These are phyloP conservation scores for Leishmania martiniquensis DNA, from an alignment of 208 protist species.

Conservation along the genomic window DNA sequence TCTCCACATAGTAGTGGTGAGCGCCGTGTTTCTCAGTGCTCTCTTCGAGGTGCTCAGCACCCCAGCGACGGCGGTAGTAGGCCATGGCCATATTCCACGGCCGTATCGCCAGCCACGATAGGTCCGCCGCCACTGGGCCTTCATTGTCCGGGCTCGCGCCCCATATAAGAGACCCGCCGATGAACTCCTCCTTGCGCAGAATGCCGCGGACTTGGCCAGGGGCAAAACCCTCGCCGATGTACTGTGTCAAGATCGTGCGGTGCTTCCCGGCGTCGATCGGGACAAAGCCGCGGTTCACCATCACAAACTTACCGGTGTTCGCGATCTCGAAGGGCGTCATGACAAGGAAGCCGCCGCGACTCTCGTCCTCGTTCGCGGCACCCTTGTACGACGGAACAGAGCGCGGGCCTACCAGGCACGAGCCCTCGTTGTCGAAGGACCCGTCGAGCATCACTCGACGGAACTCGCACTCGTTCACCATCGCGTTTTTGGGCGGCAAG, in stretches of 20 bases:
- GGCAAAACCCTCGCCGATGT: conserved; percentile 83
- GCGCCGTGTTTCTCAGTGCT: conserved; percentile 54
- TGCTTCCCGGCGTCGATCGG: conserved; percentile 89
- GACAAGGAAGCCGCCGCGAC: conserved; percentile 83
- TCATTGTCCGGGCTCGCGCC: conserved; percentile 69
- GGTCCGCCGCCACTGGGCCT: conserved; percentile 67
- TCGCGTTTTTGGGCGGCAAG: conserved; percentile 45
- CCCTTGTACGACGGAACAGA: conserved; percentile 82
- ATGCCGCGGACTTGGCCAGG: conserved; percentile 57
- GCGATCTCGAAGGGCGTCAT: conserved; percentile 87
- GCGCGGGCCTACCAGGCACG: conserved; percentile 84
- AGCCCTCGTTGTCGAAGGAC: conserved; percentile 88
- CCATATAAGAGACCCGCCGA: conserved; percentile 56
- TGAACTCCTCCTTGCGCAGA: conserved; percentile 76
- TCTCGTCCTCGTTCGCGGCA: conserved; percentile 71
- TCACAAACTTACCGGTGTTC: conserved; percentile 61
- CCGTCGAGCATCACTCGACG: conserved; percentile 61
- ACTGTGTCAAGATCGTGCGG: conserved; percentile 80
- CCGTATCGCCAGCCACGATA: conserved; percentile 80
- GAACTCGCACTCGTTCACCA: conserved; percentile 73
- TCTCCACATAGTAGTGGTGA: conserved; percentile 87
- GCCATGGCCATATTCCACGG: conserved; percentile 75
- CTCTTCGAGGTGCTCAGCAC: conserved; percentile 29
- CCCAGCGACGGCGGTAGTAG: conserved; percentile 82
- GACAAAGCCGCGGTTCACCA: conserved; percentile 91